Conservation (phyloP, 495 filamentous ascomycete genomes). For the Aspergillus coremiiformis region DNA sequence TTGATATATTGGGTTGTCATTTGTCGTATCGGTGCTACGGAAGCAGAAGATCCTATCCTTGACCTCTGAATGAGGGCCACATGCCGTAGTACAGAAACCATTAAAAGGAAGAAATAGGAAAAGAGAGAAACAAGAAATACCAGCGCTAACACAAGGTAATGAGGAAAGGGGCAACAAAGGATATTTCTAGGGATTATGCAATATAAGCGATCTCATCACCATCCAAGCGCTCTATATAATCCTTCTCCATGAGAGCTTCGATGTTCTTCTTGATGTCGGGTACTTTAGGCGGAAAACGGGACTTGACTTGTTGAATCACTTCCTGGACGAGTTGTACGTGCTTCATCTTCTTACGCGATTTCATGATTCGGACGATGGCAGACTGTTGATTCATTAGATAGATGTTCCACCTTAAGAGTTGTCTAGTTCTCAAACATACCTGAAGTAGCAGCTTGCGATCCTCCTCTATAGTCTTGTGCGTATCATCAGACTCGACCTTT, state of each 20-base stretch:
- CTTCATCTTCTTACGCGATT: slow-evolving; percentile 97
- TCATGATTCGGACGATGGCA: slow-evolving; percentile 98
- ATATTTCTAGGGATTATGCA: slow-evolving; percentile 42
- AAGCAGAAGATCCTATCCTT: slow-evolving; percentile 14
- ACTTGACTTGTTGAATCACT: slow-evolving; percentile 87
- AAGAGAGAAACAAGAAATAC: slow-evolving; percentile 6
- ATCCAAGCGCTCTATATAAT: slow-evolving; percentile 92
- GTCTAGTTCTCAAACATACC: slow-evolving; percentile 48
- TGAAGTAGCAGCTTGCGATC: slow-evolving; percentile 94
- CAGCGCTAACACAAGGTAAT: slow-evolving; percentile 8
- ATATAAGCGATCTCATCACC: slow-evolving; percentile 92
- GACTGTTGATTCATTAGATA: slow-evolving; percentile 50
- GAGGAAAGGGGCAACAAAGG: slow-evolving; percentile 2
- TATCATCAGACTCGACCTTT: slow-evolving; percentile 92
- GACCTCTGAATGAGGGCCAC: background rate
- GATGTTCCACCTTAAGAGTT: background rate
- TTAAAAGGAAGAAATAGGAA: background rate
- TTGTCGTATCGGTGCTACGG: slow-evolving; percentile 35
- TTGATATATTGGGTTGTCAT: slow-evolving; percentile 23
- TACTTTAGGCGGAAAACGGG: slow-evolving; percentile 89
- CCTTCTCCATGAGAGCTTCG: slow-evolving; percentile 97
- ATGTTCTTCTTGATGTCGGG: slow-evolving; percentile 99
- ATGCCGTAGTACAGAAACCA: background rate
- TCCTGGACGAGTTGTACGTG: slow-evolving; percentile 88
- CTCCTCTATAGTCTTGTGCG: slow-evolving; percentile 99